Evolutionary conservation across 192 early-diverging fungal genomes (phyloP).

Genomic region (Oehlia diaphana): DNA sequence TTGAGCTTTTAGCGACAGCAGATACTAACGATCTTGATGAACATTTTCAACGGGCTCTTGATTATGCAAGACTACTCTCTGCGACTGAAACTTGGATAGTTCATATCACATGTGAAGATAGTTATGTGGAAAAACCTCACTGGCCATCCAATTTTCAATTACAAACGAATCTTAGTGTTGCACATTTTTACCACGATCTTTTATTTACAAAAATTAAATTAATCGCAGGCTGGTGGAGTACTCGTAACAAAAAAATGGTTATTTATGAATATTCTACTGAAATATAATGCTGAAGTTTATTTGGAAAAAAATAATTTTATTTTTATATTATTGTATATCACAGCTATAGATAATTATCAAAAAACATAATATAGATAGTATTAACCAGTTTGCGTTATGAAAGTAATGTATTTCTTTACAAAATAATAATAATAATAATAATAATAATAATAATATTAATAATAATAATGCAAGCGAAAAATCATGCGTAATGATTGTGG

Average conservation of each 20-base stretch:
- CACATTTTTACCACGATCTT: constrained; percentile 4
- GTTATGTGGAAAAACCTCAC: background rate
- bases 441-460: background rate
- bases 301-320: background rate
- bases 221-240: background rate
- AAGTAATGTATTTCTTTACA: background rate
- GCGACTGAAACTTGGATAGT: constrained; percentile 18
- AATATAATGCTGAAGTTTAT: background rate
- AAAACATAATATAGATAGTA: background rate
- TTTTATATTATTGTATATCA: background rate
- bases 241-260: background rate
- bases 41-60: constrained; percentile 6
- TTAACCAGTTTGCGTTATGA: background rate
- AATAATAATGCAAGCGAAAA: background rate
- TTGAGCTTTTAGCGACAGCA: constrained; percentile 22
- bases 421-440: background rate
- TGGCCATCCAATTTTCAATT: background rate
- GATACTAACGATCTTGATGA: background rate
- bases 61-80: constrained; percentile 8
- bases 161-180: background rate
- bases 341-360: background rate
- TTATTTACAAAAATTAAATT: background rate
- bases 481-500: background rate
- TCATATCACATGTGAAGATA: constrained; percentile 25
- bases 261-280: background rate